Evolutionary conservation across 257 asterid genomes (phyloP).

Genomic region (Scutellaria minor): DNA sequence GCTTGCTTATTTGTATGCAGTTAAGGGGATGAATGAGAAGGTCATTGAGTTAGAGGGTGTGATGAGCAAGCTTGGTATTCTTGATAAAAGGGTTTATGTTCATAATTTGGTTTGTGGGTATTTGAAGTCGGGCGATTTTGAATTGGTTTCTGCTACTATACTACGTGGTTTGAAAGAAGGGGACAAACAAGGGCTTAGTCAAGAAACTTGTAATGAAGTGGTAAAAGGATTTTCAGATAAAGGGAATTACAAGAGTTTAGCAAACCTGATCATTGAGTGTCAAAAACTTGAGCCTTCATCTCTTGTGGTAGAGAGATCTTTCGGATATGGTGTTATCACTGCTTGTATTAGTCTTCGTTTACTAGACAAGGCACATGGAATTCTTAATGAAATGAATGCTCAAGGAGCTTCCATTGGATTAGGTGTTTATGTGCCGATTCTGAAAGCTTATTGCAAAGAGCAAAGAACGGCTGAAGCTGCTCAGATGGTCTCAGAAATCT

Average conservation of each 20-base stretch:
- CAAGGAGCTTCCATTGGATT: conserved; percentile 68
- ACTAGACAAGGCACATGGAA: conserved; percentile 75
- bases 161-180: conserved; percentile 57
- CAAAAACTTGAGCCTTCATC: conserved; percentile 73
- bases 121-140: conserved; percentile 64
- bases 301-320: conserved; percentile 55
- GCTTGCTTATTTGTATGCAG: conserved; percentile 81
- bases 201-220: conserved; percentile 63
- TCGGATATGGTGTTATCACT: conserved; percentile 72
- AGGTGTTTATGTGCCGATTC: conserved; percentile 78
- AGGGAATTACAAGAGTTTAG: conserved; percentile 62
- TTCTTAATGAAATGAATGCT: conserved; percentile 85
- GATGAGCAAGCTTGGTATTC: conserved; percentile 57
- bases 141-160: conserved; percentile 57
- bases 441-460: conserved; percentile 79
- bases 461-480: conserved; percentile 89
- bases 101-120: conserved; percentile 78
- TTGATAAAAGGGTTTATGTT: conserved; percentile 43
- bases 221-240: conserved; percentile 62
- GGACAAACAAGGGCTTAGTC: conserved; percentile 44
- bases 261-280: conserved; percentile 67
- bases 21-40: conserved; percentile 67
- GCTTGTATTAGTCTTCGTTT: conserved; percentile 70
- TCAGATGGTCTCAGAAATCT: conserved; percentile 75
- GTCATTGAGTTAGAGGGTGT: conserved; percentile 68